These are phyloP conservation scores for Fusarium nematophilum DNA, from an alignment of 2,329 filamentous ascomycete genomes.

Conservation along the genomic window DNA sequence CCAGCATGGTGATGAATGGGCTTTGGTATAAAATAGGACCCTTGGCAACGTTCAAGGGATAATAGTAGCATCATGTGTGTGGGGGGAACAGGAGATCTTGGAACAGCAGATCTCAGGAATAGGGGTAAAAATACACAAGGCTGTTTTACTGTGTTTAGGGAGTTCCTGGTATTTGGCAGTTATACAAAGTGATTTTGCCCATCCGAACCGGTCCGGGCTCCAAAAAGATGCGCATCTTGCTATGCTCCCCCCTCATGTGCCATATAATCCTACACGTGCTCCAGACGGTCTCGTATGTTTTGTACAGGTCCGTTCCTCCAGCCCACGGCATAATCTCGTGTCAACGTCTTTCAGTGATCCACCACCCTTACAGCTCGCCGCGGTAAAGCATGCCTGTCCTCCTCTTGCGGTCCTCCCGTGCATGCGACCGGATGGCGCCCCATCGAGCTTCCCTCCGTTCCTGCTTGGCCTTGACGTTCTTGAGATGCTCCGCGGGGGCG, in stretches of 20 bases:
- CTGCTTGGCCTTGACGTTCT: conserved; percentile 57
- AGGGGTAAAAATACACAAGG: conserved; percentile 29
- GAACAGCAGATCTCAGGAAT: too few species aligned
- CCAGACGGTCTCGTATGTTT: conserved; percentile 33
- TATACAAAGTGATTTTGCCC: conserved; percentile 36
- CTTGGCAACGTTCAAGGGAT: neutral
- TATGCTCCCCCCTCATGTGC: conserved; percentile 21
- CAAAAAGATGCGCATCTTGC: conserved; percentile 26
- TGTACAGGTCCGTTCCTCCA: conserved; percentile 32
- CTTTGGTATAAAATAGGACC: neutral
- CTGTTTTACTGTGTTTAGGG: conserved; percentile 28
- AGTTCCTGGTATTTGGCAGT: conserved; percentile 42
- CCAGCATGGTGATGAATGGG: neutral
- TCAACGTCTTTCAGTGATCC: neutral
- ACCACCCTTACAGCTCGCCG: conserved; percentile 60
- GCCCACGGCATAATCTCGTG: neutral
- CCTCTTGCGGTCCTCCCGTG: conserved; percentile 66
- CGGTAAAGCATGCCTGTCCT: conserved; percentile 64
- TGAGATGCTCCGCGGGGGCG: conserved; percentile 60
- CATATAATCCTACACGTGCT: conserved; percentile 42
- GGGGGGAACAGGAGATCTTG: neutral
- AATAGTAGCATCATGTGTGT: conserved; percentile 1
- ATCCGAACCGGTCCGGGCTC: conserved; percentile 18
- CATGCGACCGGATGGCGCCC: conserved; percentile 66
- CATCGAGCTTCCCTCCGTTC: conserved; percentile 65